Evolutionary conservation across 2,329 filamentous ascomycete genomes (phyloP), one percentile per base, ranked within the genome.

Genomic region (Ceratocystis lukuohia): DNA sequence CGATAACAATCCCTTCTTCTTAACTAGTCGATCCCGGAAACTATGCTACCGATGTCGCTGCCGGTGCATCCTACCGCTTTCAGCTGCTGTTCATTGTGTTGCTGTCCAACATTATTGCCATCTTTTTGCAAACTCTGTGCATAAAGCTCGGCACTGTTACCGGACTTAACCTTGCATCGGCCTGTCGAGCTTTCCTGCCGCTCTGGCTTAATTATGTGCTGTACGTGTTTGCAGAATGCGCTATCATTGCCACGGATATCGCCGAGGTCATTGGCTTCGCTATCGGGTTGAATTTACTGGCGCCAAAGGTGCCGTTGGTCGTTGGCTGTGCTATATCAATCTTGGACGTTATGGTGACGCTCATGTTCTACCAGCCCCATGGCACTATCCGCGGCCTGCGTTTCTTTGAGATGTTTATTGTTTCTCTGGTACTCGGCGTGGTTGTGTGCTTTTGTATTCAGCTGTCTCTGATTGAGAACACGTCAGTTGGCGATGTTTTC

Each of bases 261-360:
- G 86, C 86, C 66, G 86, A 88, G 70, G 86, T 88, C 22, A 88
- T 89, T 69, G 86, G 86, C 63, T 87, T 84, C 20, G 86, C 86
- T 12, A 88, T 89, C 69, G 86, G 84, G 1, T 75, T 89, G 62
- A 88, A 88, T 70, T 76, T 89, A 15, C 77, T 89, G 41, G 79
- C 85, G 25, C 83, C 83, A 0, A 77, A 82, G 67, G 77, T 89
- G 4, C 86, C 86, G 0, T 76, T 89, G 7, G 84, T 88, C 0
- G 86, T 83, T 1, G 86, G 86, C 17, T 88, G 86, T 69, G 86
- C 85, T 20, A 77, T 89, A 45, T 87, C 85, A 0, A 87, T 89
- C 63, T 71, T 84, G 6, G 86, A 89, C 72, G 86, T 88, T 44
- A 81, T 89, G 73, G 74, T 86, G 45, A 86, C 88, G 64, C 77